Conservation (phyloP, 768 basidiomycete genomes). For the Neoboletus subvelutipes region DNA sequence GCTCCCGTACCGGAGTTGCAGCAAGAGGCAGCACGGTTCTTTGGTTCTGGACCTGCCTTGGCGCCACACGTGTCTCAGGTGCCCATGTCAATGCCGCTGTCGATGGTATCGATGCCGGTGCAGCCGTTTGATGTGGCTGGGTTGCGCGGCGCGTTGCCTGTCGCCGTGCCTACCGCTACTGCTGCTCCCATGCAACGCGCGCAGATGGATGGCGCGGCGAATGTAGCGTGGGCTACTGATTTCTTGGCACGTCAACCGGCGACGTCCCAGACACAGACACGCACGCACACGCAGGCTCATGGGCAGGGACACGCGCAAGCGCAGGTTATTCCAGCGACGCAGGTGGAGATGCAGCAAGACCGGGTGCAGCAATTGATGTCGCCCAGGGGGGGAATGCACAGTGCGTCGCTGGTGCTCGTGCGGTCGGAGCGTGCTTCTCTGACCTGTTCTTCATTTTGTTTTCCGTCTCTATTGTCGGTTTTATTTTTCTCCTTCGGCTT, state of each 20-base stretch:
- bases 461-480: not conserved
- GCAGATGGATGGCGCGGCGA: constrained; percentile 16
- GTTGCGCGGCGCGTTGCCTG: constrained; percentile 26
- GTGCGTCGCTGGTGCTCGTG: constrained; percentile 14
- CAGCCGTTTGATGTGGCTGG: constrained; percentile 58
- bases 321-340: constrained; percentile 2
- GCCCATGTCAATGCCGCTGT: not conserved
- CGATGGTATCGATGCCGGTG: constrained; percentile 29
- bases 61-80: constrained; percentile 27
- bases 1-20: constrained; percentile 41
- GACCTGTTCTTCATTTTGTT: not conserved
- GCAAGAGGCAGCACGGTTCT: constrained; percentile 73
- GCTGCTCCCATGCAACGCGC: constrained; percentile 11
- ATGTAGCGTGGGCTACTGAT: constrained; percentile 60
- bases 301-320: constrained; percentile 13
- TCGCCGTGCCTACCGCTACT: not conserved
- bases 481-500: not conserved
- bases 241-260: constrained; percentile 43
- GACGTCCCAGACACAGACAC: not conserved
- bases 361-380: constrained; percentile 3
- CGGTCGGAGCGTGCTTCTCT: not conserved
- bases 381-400: constrained; percentile 8
- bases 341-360: constrained; percentile 15
- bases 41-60: constrained; percentile 37
- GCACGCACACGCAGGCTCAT: not conserved